Evolutionary conservation across 2,329 filamentous ascomycete genomes (phyloP).

Genomic region (Aspergillus tanneri): DNA sequence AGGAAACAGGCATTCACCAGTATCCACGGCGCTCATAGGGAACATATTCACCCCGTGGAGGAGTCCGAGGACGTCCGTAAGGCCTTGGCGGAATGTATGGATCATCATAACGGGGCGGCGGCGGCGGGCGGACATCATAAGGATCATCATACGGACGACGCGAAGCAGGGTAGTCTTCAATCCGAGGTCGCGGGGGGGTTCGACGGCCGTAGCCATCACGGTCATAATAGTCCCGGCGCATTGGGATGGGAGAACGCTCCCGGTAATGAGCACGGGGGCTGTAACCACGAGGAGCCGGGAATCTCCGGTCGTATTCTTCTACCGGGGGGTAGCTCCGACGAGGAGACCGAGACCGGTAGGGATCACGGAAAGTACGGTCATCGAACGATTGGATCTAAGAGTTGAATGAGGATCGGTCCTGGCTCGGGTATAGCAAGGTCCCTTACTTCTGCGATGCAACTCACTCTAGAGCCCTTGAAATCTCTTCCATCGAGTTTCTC

Average conservation of each 20-base stretch:
- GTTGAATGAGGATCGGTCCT: constrained; percentile 28
- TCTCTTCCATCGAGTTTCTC: constrained; percentile 92
- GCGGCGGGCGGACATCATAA: constrained; percentile 54
- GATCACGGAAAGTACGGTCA: constrained; percentile 68
- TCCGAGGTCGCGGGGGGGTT: constrained; percentile 73
- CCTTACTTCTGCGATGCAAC: constrained; percentile 82
- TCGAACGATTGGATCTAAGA: constrained; percentile 65
- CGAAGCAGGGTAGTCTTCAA: constrained; percentile 71
- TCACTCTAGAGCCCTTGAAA: constrained; percentile 86
- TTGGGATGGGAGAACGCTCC: constrained; percentile 72
- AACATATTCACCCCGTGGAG: constrained; percentile 42
- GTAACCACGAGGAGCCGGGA: constrained; percentile 74
- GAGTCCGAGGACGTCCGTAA: constrained; percentile 51
- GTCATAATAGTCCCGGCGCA: constrained; percentile 80
- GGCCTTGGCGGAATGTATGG: constrained; percentile 58
- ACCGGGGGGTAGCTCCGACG: constrained; percentile 65
- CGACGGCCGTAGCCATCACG: constrained; percentile 75
- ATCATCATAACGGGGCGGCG: constrained; percentile 57
- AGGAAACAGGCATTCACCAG: constrained; percentile 38
- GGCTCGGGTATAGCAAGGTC: constrained; percentile 21
- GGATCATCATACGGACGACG: constrained; percentile 60
- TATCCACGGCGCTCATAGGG: constrained; percentile 47
- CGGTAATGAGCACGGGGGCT: constrained; percentile 84
- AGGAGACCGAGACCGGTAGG: constrained; percentile 78
- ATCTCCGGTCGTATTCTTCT: constrained; percentile 82